A percentile compares a stretch with the other conserved stretches of the same genome.
These are phyloP conservation scores for Paecilomyces fulvus DNA, from an alignment of 2,329 filamentous ascomycete genomes.

Conservation along the genomic window DNA sequence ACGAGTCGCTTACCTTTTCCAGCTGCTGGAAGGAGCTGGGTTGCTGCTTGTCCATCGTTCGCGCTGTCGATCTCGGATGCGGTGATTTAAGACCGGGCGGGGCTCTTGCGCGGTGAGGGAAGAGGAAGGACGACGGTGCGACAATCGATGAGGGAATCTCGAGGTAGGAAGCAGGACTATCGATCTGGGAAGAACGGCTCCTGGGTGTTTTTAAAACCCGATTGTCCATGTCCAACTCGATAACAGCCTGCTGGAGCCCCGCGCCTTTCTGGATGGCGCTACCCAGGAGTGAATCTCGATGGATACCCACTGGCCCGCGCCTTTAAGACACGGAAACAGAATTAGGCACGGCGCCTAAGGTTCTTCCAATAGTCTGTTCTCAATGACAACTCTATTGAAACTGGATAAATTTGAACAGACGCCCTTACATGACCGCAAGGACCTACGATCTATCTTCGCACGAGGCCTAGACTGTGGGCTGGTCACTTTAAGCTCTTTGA, in stretches of 20 bases:
- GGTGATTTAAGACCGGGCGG: constrained; percentile 8
- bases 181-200: constrained; percentile 13
- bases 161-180: constrained; percentile 14
- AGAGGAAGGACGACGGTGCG: constrained; percentile 30
- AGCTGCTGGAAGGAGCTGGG: constrained; percentile 98
- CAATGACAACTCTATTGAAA: not conserved
- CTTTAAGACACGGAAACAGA: not conserved
- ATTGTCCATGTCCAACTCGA: constrained; percentile 4
- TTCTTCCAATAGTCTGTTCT: constrained; percentile 1
- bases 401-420: not conserved
- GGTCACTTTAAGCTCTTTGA: not conserved
- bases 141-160: constrained; percentile 26
- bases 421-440: not conserved
- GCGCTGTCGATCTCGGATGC: constrained; percentile 8
- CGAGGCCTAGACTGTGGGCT: not conserved
- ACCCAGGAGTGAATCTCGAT: constrained; percentile 2
- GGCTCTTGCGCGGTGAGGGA: constrained; percentile 13
- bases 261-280: constrained; percentile 5
- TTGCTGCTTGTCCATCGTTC: constrained; percentile 76
- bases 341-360: constrained; percentile 1
- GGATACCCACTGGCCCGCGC: constrained; percentile 1
- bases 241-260: constrained; percentile 14
- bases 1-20: constrained; percentile 55
- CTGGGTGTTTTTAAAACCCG: constrained; percentile 10
- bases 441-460: not conserved